Percentiles rank a stretch among this genome's conserved stretches.
Conservation (phyloP, 1,139 yeast species). For the Blastobotrys malaysiensis region DNA sequence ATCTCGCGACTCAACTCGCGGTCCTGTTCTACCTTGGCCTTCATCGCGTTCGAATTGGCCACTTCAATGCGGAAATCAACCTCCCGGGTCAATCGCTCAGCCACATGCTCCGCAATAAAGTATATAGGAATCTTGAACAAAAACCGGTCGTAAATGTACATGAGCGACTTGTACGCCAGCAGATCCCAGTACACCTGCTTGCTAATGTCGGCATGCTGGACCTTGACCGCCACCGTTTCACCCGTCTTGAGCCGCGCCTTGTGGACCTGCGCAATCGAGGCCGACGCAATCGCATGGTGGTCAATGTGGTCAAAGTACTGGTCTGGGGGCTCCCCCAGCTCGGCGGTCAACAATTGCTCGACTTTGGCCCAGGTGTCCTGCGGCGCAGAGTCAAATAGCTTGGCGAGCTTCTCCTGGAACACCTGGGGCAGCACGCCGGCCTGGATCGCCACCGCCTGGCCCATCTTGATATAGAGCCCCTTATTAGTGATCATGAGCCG, state of each 20-base stretch:
- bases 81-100: slow-evolving; percentile 54
- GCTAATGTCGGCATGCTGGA: slow-evolving; percentile 58
- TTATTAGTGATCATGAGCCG: slow-evolving; percentile 51
- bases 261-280: slow-evolving; percentile 73
- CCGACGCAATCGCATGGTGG: slow-evolving; percentile 59
- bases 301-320: slow-evolving; percentile 45
- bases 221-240: slow-evolving; percentile 58
- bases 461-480: slow-evolving; percentile 70
- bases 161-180: slow-evolving; percentile 48
- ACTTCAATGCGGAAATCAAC: slow-evolving; percentile 56
- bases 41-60: slow-evolving; percentile 42
- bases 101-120: slow-evolving; percentile 52
- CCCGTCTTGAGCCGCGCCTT: slow-evolving; percentile 48
- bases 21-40: slow-evolving; percentile 34
- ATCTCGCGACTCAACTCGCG: slow-evolving; percentile 32
- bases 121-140: slow-evolving; percentile 62
- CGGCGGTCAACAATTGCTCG: slow-evolving; percentile 41
- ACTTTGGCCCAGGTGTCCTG: slow-evolving; percentile 55
- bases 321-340: slow-evolving; percentile 47
- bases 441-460: slow-evolving; percentile 72
- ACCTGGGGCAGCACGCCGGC: slow-evolving; percentile 61
- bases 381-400: slow-evolving; percentile 68
- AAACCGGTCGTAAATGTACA: slow-evolving; percentile 47
- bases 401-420: slow-evolving; percentile 49
- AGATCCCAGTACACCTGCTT: slow-evolving; percentile 57